These are phyloP conservation scores for Choanephora cucurbitarum DNA, from an alignment of 371 early-diverging fungal species.

Conservation along the genomic window DNA sequence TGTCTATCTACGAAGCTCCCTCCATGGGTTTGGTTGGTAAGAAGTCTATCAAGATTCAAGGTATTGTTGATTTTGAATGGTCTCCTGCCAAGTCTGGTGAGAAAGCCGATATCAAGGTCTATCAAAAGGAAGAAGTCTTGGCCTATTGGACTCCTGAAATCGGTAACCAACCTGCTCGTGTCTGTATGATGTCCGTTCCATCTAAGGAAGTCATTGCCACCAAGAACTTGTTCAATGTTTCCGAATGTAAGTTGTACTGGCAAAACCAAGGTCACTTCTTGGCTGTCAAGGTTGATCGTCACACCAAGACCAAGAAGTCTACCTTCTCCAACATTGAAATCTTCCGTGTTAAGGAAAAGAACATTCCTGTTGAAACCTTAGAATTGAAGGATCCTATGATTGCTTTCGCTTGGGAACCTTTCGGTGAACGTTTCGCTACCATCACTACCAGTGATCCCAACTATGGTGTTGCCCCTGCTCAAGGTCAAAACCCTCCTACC, in stretches of 20 bases:
- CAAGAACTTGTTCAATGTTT: slow-evolving; percentile 96
- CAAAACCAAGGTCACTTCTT: slow-evolving; percentile 90
- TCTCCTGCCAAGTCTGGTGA: slow-evolving; percentile 59
- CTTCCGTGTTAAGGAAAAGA: slow-evolving; percentile 90
- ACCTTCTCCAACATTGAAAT: slow-evolving; percentile 90
- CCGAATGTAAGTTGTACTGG: slow-evolving; percentile 89
- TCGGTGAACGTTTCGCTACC: slow-evolving; percentile 81
- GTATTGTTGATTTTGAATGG: slow-evolving; percentile 93
- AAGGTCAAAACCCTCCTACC: slow-evolving; percentile 54
- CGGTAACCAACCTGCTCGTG: slow-evolving; percentile 95
- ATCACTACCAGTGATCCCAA: slow-evolving; percentile 78
- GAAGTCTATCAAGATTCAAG: slow-evolving; percentile 90
- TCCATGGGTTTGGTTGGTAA: slow-evolving; percentile 92
- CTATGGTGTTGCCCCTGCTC: slow-evolving; percentile 46
- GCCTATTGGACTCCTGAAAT: slow-evolving; percentile 96
- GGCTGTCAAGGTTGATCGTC: slow-evolving; percentile 90
- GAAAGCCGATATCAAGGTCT: slow-evolving; percentile 46
- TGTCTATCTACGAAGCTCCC: slow-evolving; percentile 91
- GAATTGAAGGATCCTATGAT: slow-evolving; percentile 87
- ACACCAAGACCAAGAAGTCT: slow-evolving; percentile 91
- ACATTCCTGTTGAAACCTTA: slow-evolving; percentile 92
- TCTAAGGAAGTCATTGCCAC: slow-evolving; percentile 85
- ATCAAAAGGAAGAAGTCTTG: slow-evolving; percentile 66
- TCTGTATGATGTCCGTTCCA: slow-evolving; percentile 87
- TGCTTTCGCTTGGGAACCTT: slow-evolving; percentile 95